Base-by-base conservation (phyloP, 495 filamentous ascomycete species). In the Mycothermus thermophilus region DNA sequence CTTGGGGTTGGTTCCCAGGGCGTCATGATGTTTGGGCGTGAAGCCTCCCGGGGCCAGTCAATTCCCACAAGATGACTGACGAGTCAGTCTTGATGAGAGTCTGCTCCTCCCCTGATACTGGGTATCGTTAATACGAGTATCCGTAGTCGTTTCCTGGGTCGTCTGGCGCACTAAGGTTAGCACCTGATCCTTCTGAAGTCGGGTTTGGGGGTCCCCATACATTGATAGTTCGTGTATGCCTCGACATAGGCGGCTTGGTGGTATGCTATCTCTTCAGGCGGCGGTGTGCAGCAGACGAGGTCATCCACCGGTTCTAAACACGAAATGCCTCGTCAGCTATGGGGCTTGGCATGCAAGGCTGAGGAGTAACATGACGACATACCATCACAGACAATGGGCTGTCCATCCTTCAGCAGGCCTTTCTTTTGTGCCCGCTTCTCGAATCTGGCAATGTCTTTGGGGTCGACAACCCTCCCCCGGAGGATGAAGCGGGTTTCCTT, bases 391-490 rank as follows among this genome's bases (percentile, higher is more conserved):
- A 36, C 31, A 11, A 32, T 30, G 0, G 35, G 11, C 1, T 38
- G 32, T 1, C 24, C 40, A 17, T 42, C 37, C 27, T 40, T 48
- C 14, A 50, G 37, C 7, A 34, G 38, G 9, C 55, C 55, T 41
- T 52, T 54, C 30, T 54, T 56, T 19, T 43, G 30, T 1, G 50
- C 50, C 24, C 55, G 43, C 11, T 56, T 54, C 42, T 58, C 55
- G 33, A 58, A 58, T 7, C 55, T 47, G 19, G 44, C 45, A 13
- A 58, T 56, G 27, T 56, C 53, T 14, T 54, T 56, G 13, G 48
- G 50, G 27, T 56, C 53, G 8, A 58, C 52, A 6, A 39, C 34
- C 20, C 51, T 42, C 18, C 52, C 55, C 10, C 55, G 46, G 12
- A 56, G 40, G 3, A 46, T 30, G 41, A 58, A 58, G 14, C 40